These are phyloP conservation scores for Rhodotorula kratochvilovae DNA, from an alignment of 768 basidiomycete genomes.

Conservation along the genomic window DNA sequence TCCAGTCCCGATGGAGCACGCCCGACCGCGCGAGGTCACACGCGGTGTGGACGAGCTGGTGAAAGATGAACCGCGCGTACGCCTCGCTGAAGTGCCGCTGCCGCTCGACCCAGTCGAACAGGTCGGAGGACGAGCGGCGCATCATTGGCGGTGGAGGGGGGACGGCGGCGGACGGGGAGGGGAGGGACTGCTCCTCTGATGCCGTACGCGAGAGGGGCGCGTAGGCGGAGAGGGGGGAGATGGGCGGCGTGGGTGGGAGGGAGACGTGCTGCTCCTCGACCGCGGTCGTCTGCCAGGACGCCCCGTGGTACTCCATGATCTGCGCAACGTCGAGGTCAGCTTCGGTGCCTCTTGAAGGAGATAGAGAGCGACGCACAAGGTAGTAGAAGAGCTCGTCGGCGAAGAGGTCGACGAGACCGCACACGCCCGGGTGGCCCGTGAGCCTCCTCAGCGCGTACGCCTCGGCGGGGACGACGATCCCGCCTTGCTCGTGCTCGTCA, in stretches of 20 bases:
- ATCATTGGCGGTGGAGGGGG: neutral
- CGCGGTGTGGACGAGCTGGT: slow-evolving; percentile 79
- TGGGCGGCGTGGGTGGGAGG: slow-evolving; percentile 19
- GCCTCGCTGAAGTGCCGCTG: slow-evolving; percentile 71
- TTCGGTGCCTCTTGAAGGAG: neutral
- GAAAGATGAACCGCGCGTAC: slow-evolving; percentile 74
- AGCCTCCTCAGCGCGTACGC: slow-evolving; percentile 67
- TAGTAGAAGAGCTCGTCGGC: slow-evolving; percentile 80
- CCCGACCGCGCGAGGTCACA: slow-evolving; percentile 58
- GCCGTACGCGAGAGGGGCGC: slow-evolving; percentile 1
- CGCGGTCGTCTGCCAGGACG: slow-evolving; percentile 58
- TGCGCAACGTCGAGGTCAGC: neutral
- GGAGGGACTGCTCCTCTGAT: neutral
- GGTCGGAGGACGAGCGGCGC: slow-evolving; percentile 52
- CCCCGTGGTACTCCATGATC: slow-evolving; percentile 68
- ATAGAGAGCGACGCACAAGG: slow-evolving; percentile 52
- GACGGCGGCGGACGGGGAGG: neutral
- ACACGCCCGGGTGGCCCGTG: slow-evolving; percentile 67
- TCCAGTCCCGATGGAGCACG: slow-evolving; percentile 49
- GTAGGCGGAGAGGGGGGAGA: slow-evolving; percentile 8
- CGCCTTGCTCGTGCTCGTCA: slow-evolving; percentile 7
- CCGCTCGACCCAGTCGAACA: slow-evolving; percentile 92
- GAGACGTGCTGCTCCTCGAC: neutral
- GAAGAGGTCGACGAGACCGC: slow-evolving; percentile 74
- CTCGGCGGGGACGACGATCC: slow-evolving; percentile 64